These are phyloP conservation scores for Candida germanica DNA, from an alignment of 805 yeast genomes.

Conservation along the genomic window DNA sequence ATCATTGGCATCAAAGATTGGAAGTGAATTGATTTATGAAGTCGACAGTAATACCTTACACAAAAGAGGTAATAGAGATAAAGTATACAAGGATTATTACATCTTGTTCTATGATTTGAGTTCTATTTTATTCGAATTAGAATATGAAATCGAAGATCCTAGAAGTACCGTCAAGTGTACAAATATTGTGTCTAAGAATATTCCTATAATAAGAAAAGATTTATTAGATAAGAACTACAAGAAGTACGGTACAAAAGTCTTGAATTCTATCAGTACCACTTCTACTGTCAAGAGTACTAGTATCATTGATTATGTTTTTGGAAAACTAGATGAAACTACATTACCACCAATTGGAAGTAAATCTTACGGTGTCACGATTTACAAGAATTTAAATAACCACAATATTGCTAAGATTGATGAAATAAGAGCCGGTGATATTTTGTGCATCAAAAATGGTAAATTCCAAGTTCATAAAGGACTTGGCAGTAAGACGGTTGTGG, in stretches of 20 bases:
- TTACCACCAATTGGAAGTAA: conserved; percentile 61
- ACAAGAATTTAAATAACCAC: conserved; percentile 42
- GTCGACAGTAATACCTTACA: conserved; percentile 53
- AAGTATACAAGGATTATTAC: conserved; percentile 61
- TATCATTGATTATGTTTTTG: conserved; percentile 23
- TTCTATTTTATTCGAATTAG: conserved; percentile 57
- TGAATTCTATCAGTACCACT: conserved; percentile 3
- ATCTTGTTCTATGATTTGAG: conserved; percentile 71
- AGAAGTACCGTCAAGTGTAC: conserved; percentile 40
- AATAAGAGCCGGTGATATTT: conserved; percentile 78
- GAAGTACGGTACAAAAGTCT: conserved; percentile 34
- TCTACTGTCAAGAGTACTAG: conserved; percentile 13
- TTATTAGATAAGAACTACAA: conserved; percentile 48
- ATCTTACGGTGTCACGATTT: conserved; percentile 72
- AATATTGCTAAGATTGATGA: conserved; percentile 53
- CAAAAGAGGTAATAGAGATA: conserved; percentile 55
- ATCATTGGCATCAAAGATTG: conserved; percentile 35
- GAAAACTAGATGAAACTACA: conserved; percentile 18
- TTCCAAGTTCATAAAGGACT: conserved; percentile 67
- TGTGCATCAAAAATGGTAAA: conserved; percentile 70
- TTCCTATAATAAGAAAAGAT: conserved; percentile 47
- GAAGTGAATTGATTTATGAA: conserved; percentile 57
- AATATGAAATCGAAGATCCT: conserved; percentile 56
- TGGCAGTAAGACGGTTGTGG: conserved; percentile 38
- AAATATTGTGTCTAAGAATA: conserved; percentile 26